These are phyloP conservation scores for Prunus yedoensis DNA, from an alignment of 331 rosid genomes.

Conservation along the genomic window DNA sequence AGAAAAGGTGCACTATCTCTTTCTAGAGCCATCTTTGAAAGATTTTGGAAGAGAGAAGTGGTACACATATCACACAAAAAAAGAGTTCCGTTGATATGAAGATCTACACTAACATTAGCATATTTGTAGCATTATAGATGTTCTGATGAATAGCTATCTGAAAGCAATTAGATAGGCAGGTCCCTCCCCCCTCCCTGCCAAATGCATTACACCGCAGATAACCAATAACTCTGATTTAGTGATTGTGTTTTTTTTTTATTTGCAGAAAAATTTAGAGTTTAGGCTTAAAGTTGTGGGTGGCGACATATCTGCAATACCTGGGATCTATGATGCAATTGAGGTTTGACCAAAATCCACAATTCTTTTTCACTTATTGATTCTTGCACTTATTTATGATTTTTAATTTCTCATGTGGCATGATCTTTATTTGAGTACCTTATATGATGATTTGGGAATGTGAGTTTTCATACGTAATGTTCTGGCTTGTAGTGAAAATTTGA, in stretches of 20 bases:
- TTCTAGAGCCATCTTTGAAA: conserved; percentile 6
- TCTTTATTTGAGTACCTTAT: background rate
- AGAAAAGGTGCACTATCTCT: conserved; percentile 61
- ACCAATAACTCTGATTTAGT: conserved; percentile 9
- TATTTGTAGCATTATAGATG: conserved; percentile 2
- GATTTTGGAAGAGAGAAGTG: conserved; percentile 2
- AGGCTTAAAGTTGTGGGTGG: conserved; percentile 90
- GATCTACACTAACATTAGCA: background rate
- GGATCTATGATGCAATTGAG: conserved; percentile 75
- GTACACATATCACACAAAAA: background rate
- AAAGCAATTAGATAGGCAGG: background rate
- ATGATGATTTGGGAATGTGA: background rate
- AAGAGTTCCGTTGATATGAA: background rate
- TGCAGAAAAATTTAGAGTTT: conserved; percentile 90
- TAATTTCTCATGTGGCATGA: background rate
- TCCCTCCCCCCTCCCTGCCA: too few relatives aligned
- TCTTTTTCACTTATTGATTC: background rate
- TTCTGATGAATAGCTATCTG: conserved; percentile 10
- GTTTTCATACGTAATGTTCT: background rate
- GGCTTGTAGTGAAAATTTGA: background rate
- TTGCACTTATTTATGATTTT: background rate
- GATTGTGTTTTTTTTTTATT: conserved; percentile 17
- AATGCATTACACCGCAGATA: background rate
- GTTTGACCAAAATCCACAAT: conserved; percentile 44
- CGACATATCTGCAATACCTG: conserved; percentile 89